phyloP scores from a whole-genome alignment of 768 basidiomycete species.

The Russula dissimulans region DNA sequence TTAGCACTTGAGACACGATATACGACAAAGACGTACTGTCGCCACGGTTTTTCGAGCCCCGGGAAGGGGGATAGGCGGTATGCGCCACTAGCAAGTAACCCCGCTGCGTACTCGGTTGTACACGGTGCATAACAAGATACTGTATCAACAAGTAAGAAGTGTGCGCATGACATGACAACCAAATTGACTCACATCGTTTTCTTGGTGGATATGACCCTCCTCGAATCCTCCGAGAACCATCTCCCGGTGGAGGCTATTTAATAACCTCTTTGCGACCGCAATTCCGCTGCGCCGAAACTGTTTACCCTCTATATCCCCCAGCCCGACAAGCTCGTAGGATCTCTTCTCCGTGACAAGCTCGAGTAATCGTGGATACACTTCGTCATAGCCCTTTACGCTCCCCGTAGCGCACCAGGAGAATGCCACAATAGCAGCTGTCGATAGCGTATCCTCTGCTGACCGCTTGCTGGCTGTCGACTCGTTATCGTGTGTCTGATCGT shows the following conservation, averaged over 20 bases:
- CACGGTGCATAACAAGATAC: constrained; percentile 91
- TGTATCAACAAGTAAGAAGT: constrained; percentile 26
- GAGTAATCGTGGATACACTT: constrained; percentile 90
- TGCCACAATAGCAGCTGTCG: constrained; percentile 85
- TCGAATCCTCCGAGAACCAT: constrained; percentile 81
- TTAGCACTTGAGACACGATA: not conserved
- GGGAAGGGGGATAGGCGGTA: constrained; percentile 65
- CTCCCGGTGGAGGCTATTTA: constrained; percentile 86
- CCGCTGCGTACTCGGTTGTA: constrained; percentile 82
- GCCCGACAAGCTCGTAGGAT: constrained; percentile 59
- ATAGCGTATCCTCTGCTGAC: constrained; percentile 90
- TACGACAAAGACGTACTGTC: constrained; percentile 42
- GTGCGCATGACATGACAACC: not conserved
- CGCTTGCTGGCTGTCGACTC: constrained; percentile 86
- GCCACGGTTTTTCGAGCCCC: constrained; percentile 73
- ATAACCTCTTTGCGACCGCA: constrained; percentile 42
- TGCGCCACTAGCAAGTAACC: constrained; percentile 91
- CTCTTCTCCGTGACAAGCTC: constrained; percentile 82
- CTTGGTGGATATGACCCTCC: constrained; percentile 96
- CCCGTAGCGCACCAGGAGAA: constrained; percentile 86
- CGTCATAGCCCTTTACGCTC: constrained; percentile 95
- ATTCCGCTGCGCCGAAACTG: constrained; percentile 25
- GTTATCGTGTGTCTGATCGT: constrained; percentile 97
- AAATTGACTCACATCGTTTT: constrained; percentile 62
- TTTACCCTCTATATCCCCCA: constrained; percentile 25